Evolutionary conservation across 2,329 filamentous ascomycete species (phyloP), one percentile per base, ranked within the genome.

Genomic region (Fusarium verrucosum): DNA sequence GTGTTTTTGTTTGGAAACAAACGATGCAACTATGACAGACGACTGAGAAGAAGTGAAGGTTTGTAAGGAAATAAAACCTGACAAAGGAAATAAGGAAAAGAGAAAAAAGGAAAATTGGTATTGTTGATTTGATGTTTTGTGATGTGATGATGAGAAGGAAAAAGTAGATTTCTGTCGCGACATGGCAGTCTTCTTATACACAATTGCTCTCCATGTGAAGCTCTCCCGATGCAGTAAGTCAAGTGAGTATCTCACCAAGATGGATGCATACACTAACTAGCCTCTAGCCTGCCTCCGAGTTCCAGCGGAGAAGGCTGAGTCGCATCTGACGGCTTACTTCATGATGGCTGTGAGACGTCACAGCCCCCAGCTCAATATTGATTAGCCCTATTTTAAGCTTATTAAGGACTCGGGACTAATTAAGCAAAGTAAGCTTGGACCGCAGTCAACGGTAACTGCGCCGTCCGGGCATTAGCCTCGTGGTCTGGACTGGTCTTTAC

Each of bases 381-480:
- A 36, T 20, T 66, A 53, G 62, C 62, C 51, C 50, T 65, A 50
- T 62, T 62, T 58, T 66, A 62, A 65, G 50, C 62, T 65, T 66
- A 62, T 65, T 66, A 62, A 66, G 53, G 17, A 20, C 17, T 35
- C 32, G 41, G 37, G 10, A 16, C 33, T 19, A 58, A 41, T 43
- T 65, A 37, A 35, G 30, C 30, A 35, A 50, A 46, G 40, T 32
- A 25, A 33, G 23, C 10, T 17, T 40, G 2, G 22, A 19, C 36
- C 42, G 40, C 35, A 61, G 47, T 10, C 17, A 7, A 65, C 1
- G 9, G 22, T 16, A 30, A 23, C 45, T 61, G 37, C 49, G 42
- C 47, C 33, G 25, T 42, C 28, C 11, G 14, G 13, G 13, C 28
- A 33, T 37, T 52, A 52, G 50, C 20, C 30, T 32, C 13, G 36